Conservation (phyloP, 768 basidiomycete species). For the Hypholoma sublateritium region DNA sequence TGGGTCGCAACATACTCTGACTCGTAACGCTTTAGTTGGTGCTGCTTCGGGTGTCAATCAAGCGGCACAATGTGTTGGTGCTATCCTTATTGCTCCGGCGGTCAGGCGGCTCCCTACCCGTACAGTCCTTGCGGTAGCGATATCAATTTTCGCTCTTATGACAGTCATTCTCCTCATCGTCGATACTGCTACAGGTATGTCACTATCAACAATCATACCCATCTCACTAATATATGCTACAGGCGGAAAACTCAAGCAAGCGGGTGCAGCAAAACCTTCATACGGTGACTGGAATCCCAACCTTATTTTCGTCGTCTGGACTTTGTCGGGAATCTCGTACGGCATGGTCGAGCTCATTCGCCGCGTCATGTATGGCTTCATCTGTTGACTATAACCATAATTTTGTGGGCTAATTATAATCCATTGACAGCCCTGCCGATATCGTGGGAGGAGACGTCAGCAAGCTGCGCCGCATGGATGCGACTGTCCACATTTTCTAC, state of each 20-base stretch:
- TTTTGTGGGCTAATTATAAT: neutral
- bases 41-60: slow-evolving; percentile 32
- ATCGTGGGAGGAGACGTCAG: slow-evolving; percentile 31
- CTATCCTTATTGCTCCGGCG: slow-evolving; percentile 32
- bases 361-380: slow-evolving; percentile 28
- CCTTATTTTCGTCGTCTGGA: slow-evolving; percentile 33
- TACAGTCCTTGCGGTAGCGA: slow-evolving; percentile 25
- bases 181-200: slow-evolving; percentile 27
- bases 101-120: slow-evolving; percentile 31
- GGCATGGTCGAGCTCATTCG: slow-evolving; percentile 37
- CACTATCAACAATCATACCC: neutral
- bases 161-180: slow-evolving; percentile 30
- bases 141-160: slow-evolving; percentile 28
- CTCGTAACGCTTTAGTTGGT: slow-evolving; percentile 12
- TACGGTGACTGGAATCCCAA: slow-evolving; percentile 31
- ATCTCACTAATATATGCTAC: neutral
- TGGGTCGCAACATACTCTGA: neutral
- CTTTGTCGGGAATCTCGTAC: slow-evolving; percentile 29
- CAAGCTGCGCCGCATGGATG: slow-evolving; percentile 34
- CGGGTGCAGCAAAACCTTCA: slow-evolving; percentile 11
- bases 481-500: slow-evolving; percentile 31
- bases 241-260: slow-evolving; percentile 29
- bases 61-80: slow-evolving; percentile 33
- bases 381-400: neutral
- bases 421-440: slow-evolving; percentile 25